Evolutionary conservation across 441 rosid genomes (phyloP).

Genomic region (Arabidopsis hybrid): DNA sequence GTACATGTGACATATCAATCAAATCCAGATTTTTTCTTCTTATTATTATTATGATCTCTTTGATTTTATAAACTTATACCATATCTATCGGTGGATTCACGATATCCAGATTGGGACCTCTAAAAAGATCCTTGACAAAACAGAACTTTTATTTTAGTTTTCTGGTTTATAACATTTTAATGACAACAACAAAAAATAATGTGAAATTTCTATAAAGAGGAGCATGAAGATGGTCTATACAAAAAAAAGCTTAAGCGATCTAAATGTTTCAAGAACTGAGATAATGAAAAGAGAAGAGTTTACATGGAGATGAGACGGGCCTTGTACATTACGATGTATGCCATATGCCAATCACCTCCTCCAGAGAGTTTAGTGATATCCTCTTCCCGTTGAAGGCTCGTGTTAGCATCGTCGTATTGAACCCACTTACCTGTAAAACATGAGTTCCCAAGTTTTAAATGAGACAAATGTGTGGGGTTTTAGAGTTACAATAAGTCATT

Average conservation of each 20-base stretch:
- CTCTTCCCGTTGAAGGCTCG: constrained; percentile 78
- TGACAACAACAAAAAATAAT: constrained; percentile 14
- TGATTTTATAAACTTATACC: constrained; percentile 11
- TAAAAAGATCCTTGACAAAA: constrained; percentile 4
- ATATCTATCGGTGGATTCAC: constrained; percentile 20
- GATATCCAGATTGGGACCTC: constrained; percentile 20
- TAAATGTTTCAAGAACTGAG: constrained; percentile 13
- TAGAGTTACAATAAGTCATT: constrained; percentile 10
- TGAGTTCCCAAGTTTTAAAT: constrained; percentile 20
- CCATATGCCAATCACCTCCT: constrained; percentile 98
- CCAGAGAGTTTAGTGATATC: constrained; percentile 83
- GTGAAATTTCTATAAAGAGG: constrained; percentile 11
- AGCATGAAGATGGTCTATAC: neutral
- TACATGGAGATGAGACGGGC: constrained; percentile 64
- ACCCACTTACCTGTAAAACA: constrained; percentile 79
- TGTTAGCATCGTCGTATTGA: constrained; percentile 74
- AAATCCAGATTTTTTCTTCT: constrained; percentile 2
- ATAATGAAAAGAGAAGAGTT: constrained; percentile 35
- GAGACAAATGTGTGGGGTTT: constrained; percentile 7
- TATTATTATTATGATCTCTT: neutral
- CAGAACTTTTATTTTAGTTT: neutral
- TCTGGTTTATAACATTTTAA: constrained; percentile 20
- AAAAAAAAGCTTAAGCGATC: neutral
- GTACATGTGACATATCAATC: constrained; percentile 37
- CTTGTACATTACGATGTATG: constrained; percentile 90